Percentiles rank a stretch among this genome's conserved stretches.
These are phyloP conservation scores for Yamadazyma diddensiae DNA, from an alignment of 1,139 yeast species.

Conservation along the genomic window DNA sequence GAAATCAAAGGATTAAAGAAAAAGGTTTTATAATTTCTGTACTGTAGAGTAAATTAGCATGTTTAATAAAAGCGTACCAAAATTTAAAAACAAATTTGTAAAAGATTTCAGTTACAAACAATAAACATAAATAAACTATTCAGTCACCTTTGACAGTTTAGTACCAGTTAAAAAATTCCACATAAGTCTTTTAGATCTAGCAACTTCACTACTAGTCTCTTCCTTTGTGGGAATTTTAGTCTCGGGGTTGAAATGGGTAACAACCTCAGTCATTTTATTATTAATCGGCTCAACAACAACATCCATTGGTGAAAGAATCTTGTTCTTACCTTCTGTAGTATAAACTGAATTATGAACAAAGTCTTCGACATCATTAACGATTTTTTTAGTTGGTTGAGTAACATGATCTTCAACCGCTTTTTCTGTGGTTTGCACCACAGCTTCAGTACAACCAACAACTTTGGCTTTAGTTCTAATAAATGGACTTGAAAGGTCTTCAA, in stretches of 20 bases:
- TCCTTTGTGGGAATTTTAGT: slow-evolving; percentile 40
- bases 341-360: slow-evolving; percentile 37
- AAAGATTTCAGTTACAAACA: too few relatives aligned
- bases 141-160: neutral
- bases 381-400: slow-evolving; percentile 39
- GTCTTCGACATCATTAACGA: slow-evolving; percentile 37
- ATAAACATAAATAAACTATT: neutral
- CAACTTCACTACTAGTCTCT: slow-evolving; percentile 49
- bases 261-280: slow-evolving; percentile 44
- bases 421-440: slow-evolving; percentile 15
- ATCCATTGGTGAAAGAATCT: slow-evolving; percentile 58
- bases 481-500: slow-evolving; percentile 40
- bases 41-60: slow-evolving; percentile 10
- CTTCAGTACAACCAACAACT: slow-evolving; percentile 5
- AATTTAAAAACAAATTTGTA: too few relatives aligned
- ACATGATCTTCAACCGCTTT: slow-evolving; percentile 22
- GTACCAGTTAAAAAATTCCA: slow-evolving; percentile 28
- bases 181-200: slow-evolving; percentile 45
- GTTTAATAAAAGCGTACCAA: slow-evolving; percentile 6
- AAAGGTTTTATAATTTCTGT: slow-evolving; percentile 1
- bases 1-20: slow-evolving; percentile 41
- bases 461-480: slow-evolving; percentile 37
- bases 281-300: slow-evolving; percentile 64
- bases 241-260: slow-evolving; percentile 38
- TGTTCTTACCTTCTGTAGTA: slow-evolving; percentile 60